Evolutionary conservation across 768 basidiomycete genomes (phyloP).

Genomic region (Kwoniella heveanensis): DNA sequence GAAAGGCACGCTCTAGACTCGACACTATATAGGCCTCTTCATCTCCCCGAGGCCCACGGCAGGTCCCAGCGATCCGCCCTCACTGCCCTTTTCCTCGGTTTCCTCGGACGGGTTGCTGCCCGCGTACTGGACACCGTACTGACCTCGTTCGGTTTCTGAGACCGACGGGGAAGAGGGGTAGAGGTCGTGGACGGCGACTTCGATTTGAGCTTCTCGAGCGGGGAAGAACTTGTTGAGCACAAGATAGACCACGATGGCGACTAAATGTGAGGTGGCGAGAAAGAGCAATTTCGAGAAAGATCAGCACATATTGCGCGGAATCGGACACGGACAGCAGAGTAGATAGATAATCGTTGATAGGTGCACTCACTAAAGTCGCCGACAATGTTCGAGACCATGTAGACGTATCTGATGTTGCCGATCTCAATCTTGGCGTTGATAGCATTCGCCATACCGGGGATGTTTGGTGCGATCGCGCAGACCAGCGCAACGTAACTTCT

Average conservation of each 20-base stretch:
- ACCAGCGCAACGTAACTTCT: slow-evolving; percentile 43
- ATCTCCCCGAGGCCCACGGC: background rate
- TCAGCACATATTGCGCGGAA: too few relatives aligned
- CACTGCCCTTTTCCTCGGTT: background rate
- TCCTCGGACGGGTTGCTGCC: background rate
- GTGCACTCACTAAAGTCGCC: slow-evolving; percentile 34
- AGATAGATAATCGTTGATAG: too few relatives aligned
- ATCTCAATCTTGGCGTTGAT: slow-evolving; percentile 33
- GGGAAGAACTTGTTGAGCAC: slow-evolving; percentile 36
- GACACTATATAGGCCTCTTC: slow-evolving; percentile 1
- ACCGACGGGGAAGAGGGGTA: background rate
- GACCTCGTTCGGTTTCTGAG: slow-evolving; percentile 11
- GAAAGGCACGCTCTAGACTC: background rate
- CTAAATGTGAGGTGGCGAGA: slow-evolving; percentile 1
- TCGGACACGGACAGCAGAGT: too few relatives aligned
- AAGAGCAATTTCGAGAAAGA: too few relatives aligned
- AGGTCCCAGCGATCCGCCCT: background rate
- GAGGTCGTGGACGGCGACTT: slow-evolving; percentile 37
- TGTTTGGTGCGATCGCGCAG: slow-evolving; percentile 45
- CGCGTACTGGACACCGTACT: slow-evolving; percentile 6
- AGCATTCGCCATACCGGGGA: slow-evolving; percentile 50
- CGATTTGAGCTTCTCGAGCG: slow-evolving; percentile 30
- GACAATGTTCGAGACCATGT: slow-evolving; percentile 37
- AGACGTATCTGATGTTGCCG: slow-evolving; percentile 31
- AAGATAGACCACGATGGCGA: slow-evolving; percentile 36